Evolutionary conservation across 2,329 filamentous ascomycete genomes (phyloP).

Genomic region (Ophiostoma piceae): DNA sequence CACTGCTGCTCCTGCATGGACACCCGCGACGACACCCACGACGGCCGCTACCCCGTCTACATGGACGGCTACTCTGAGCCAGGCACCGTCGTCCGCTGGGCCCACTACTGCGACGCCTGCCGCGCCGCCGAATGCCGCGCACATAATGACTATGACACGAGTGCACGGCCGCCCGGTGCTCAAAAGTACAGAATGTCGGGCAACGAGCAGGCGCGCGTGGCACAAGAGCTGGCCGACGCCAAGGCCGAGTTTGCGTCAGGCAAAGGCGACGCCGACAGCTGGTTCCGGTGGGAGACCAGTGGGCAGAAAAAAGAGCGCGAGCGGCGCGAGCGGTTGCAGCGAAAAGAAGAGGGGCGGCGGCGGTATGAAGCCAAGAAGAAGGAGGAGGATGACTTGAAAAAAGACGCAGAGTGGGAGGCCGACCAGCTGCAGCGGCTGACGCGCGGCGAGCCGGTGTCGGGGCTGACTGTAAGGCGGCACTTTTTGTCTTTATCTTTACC

Average conservation of each 20-base stretch:
- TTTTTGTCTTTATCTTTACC: background rate
- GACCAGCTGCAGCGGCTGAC: background rate
- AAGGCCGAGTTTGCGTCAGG: too few species aligned
- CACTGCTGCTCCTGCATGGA: constrained; percentile 23
- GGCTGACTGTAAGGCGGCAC: background rate
- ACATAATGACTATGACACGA: background rate
- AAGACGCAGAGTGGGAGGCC: background rate
- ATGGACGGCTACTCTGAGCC: constrained; percentile 16
- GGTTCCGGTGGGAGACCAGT: background rate
- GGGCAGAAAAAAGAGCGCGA: background rate
- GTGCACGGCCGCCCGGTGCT: background rate
- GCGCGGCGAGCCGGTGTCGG: background rate
- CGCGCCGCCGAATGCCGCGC: background rate
- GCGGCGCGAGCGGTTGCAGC: background rate
- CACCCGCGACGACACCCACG: background rate
- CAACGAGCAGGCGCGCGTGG: background rate
- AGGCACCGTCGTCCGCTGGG: constrained; percentile 17
- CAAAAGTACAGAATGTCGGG: background rate
- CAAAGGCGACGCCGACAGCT: background rate
- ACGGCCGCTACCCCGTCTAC: constrained; percentile 21
- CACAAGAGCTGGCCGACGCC: background rate
- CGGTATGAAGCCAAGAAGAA: background rate
- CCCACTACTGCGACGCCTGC: constrained; percentile 22
- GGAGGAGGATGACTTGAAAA: background rate
- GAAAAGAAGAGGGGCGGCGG: background rate